A percentile compares a stretch with the other conserved stretches of the same genome.
phyloP scores from a whole-genome alignment of 495 filamentous ascomycete species.

The Podospora conica region DNA sequence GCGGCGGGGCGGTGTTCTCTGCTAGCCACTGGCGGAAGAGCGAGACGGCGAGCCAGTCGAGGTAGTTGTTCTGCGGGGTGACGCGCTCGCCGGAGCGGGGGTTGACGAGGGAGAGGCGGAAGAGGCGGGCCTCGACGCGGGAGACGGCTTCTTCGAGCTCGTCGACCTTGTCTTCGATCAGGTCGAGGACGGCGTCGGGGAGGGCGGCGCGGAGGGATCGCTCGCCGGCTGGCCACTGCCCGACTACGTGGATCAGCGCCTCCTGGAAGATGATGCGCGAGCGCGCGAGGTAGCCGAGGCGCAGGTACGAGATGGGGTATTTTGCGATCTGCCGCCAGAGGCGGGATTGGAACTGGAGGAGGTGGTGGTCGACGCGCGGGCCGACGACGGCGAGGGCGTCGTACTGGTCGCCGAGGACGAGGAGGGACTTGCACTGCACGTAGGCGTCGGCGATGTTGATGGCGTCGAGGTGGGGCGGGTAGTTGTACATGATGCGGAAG shows the following conservation, averaged over 20 bases:
- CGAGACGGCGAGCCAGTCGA: constrained; percentile 81
- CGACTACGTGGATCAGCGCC: constrained; percentile 84
- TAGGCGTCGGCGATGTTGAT: constrained; percentile 87
- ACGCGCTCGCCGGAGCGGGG: constrained; percentile 67
- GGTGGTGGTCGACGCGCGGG: constrained; percentile 84
- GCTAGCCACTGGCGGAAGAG: constrained; percentile 88
- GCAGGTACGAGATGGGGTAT: constrained; percentile 85
- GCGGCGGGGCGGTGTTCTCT: constrained; percentile 72
- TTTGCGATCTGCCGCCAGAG: constrained; percentile 93
- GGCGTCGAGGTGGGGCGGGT: constrained; percentile 69
- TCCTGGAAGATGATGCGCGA: constrained; percentile 84
- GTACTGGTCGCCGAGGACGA: constrained; percentile 83
- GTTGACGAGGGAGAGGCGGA: constrained; percentile 74
- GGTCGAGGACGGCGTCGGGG: constrained; percentile 67
- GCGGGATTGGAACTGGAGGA: constrained; percentile 80
- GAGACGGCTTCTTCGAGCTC: constrained; percentile 68
- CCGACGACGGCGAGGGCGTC: constrained; percentile 83
- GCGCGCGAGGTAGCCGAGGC: constrained; percentile 77
- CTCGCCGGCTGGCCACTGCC: constrained; percentile 78
- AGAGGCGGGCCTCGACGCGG: constrained; percentile 66
- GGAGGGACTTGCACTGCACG: constrained; percentile 81
- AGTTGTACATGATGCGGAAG: constrained; percentile 89
- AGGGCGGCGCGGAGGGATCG: constrained; percentile 67
- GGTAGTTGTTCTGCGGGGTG: constrained; percentile 65
- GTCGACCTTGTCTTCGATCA: constrained; percentile 87